Percentiles rank a stretch among this genome's conserved stretches.
phyloP scores from a whole-genome alignment of 768 basidiomycete genomes.

The Macrocybe gigantea region DNA sequence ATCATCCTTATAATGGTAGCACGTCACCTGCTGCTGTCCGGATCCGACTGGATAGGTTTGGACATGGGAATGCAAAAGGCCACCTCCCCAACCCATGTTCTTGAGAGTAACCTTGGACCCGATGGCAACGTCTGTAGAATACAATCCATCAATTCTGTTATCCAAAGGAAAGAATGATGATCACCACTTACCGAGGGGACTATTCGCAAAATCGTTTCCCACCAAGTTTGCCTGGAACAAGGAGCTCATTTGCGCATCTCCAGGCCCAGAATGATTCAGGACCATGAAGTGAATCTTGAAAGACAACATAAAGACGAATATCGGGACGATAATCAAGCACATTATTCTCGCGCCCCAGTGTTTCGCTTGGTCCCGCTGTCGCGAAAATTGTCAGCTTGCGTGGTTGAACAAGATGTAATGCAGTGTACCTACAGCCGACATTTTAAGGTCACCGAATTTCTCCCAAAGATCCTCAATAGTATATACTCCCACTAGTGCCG shows the following conservation, averaged over 20 bases:
- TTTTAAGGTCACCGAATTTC: conserved; percentile 92
- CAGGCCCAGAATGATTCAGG: conserved; percentile 90
- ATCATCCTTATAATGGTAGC: conserved; percentile 98
- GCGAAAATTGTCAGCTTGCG: conserved; percentile 2
- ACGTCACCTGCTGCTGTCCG: conserved; percentile 93
- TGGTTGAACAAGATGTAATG: not conserved
- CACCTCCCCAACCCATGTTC: conserved; percentile 97
- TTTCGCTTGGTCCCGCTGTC: conserved; percentile 74
- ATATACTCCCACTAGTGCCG: conserved; percentile 90
- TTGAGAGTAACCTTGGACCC: conserved; percentile 92
- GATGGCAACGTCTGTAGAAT: conserved; percentile 66
- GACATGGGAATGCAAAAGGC: conserved; percentile 94
- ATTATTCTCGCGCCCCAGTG: conserved; percentile 88
- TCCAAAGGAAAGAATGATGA: not conserved
- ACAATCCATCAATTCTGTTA: not conserved
- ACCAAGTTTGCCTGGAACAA: conserved; percentile 95
- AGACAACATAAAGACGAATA: conserved; percentile 86
- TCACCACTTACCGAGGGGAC: conserved; percentile 67
- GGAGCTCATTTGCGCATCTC: conserved; percentile 98
- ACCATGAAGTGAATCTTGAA: conserved; percentile 98
- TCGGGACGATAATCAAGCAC: conserved; percentile 85
- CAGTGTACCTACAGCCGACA: conserved; percentile 66
- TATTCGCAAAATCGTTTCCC: conserved; percentile 90
- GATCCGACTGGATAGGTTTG: conserved; percentile 93
- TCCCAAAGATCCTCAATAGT: conserved; percentile 98